Evolutionary conservation across 2,329 filamentous ascomycete species (phyloP).

Genomic region (Sporothrix schenckii): DNA sequence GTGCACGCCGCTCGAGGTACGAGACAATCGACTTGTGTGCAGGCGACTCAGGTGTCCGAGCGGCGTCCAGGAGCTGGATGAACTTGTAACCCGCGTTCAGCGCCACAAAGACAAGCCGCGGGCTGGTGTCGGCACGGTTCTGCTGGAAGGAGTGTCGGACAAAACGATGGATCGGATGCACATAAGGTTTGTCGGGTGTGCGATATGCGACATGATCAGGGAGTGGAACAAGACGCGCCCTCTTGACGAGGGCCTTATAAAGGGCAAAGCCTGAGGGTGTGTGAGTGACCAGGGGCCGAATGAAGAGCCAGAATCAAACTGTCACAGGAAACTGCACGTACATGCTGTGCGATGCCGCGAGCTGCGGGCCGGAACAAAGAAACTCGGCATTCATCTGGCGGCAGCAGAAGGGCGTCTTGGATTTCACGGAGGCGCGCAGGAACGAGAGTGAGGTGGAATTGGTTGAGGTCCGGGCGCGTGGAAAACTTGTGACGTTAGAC

Average conservation of each 20-base stretch:
- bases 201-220: conserved; percentile 50
- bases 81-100: conserved; percentile 66
- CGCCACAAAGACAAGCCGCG: conserved; percentile 62
- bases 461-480: not conserved
- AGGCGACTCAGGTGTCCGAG: conserved; percentile 44
- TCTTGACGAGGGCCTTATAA: conserved; percentile 68
- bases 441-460: not conserved
- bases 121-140: conserved; percentile 61
- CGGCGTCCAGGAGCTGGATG: conserved; percentile 45
- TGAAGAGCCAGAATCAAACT: not conserved
- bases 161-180: conserved; percentile 58
- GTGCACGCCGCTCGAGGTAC: conserved; percentile 46
- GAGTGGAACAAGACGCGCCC: conserved; percentile 58
- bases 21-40: conserved; percentile 49
- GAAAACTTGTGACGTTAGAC: not conserved
- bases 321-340: conserved; percentile 35
- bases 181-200: conserved; percentile 35
- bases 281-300: not conserved
- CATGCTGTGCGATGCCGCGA: conserved; percentile 59
- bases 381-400: conserved; percentile 44
- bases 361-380: conserved; percentile 54
- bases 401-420: not conserved
- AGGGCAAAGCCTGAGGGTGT: conserved; percentile 64
- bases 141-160: conserved; percentile 65
- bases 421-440: not conserved